Evolutionary conservation across 2,329 filamentous ascomycete species (phyloP), one percentile per base, ranked within the genome.

Genomic region (Ceratocystis papillata): DNA sequence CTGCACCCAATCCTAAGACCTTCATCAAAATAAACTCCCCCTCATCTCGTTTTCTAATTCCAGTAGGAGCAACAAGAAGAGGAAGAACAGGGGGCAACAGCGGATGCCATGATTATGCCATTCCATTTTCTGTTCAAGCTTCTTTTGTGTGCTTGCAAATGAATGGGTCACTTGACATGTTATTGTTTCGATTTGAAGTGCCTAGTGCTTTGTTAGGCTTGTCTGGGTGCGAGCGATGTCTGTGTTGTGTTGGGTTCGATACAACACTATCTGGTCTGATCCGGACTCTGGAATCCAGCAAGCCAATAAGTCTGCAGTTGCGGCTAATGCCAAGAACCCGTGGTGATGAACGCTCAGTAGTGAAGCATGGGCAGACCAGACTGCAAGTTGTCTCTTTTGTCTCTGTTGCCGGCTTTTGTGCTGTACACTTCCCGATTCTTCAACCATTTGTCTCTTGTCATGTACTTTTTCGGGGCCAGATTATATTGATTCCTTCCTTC

Each of bases 171-270:
- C 53, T 57, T 57, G 53, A 57, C 53, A 57, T 33, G 53, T 37
- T n/a, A 57, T 55, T 55, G 50, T 55, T 55, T 55, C 50, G 50
- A 55, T 33, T 17, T 57, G 15, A 17, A 57, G 53, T 17, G 28
- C 15, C 53, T 33, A 57, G 53, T 17, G 25, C 53, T 6, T 30
- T 17, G 7, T n/a, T 17, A 30, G 7, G 25, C 46, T n/a, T 57
- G 53, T 57, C 53, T 57, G 28, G 22, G 22, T 25, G 22, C 22
- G 22, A 25, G 22, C 22, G 22, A 25, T 25, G 22, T 25, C 22
- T 25, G 22, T 25, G 22, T 22, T 22, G 22, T 57, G 53, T 57
- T 22, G 17, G 46, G 22, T 20, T 17, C 15, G 25, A 33, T 33
- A 37, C 28, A 57, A 17, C 48, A 22, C 20, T 53, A 25, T 37